Evolutionary conservation across 2,329 filamentous ascomycete genomes (phyloP).

Genomic region (Teratosphaeria zuluensis): DNA sequence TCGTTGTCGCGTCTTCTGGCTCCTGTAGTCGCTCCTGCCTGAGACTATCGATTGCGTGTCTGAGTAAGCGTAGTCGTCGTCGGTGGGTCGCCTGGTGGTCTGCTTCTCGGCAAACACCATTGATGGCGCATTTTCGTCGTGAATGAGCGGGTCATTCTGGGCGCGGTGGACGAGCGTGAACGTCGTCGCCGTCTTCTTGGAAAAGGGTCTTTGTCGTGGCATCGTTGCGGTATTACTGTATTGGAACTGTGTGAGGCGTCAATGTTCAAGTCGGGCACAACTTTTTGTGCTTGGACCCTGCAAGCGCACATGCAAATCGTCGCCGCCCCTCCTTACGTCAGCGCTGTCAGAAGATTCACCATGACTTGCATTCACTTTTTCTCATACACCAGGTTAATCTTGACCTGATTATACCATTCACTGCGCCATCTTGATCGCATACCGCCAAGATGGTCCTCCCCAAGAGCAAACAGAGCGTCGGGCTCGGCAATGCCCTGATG

Average conservation of each 20-base stretch:
- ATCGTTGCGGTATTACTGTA: slow-evolving; percentile 34
- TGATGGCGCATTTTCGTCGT: slow-evolving; percentile 78
- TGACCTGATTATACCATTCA: not conserved
- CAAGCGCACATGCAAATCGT: not conserved
- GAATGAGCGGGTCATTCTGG: slow-evolving; percentile 93
- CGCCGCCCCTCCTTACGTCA: not conserved
- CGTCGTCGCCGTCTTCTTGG: slow-evolving; percentile 88
- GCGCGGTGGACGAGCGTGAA: slow-evolving; percentile 92
- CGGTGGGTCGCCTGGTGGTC: slow-evolving; percentile 8
- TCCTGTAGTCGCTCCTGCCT: slow-evolving; percentile 18
- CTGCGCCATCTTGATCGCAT: not conserved
- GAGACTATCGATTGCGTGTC: slow-evolving; percentile 28
- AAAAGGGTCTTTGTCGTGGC: slow-evolving; percentile 65
- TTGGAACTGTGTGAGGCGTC: slow-evolving; percentile 26
- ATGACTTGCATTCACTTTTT: not conserved
- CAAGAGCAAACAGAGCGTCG: slow-evolving; percentile 92
- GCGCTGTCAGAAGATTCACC: not conserved
- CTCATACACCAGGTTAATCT: no score
- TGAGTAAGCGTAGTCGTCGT: slow-evolving; percentile 16
- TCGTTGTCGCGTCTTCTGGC: slow-evolving; percentile 35
- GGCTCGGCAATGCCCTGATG: slow-evolving; percentile 83
- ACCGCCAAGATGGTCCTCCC: slow-evolving; percentile 54
- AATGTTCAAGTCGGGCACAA: not conserved
- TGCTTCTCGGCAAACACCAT: slow-evolving; percentile 69
- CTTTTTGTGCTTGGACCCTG: not conserved